A percentile compares a stretch with the other conserved stretches of the same genome.
Evolutionary conservation across 2,329 filamentous ascomycete genomes (phyloP).

Genomic region (Colletotrichum lindemuthianum): DNA sequence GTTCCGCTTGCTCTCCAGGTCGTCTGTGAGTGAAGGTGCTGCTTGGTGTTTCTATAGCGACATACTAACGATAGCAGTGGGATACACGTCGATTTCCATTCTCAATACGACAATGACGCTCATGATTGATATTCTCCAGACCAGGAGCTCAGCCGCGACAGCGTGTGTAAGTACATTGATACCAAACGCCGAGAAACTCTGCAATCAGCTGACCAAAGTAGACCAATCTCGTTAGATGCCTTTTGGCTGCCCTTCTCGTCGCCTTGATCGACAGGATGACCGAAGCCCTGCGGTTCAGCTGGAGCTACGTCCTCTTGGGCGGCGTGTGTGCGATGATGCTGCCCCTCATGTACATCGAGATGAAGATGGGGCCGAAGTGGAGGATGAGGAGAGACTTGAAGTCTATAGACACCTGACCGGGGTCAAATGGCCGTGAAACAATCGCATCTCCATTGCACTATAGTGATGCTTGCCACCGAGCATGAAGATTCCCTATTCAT

Average conservation of each 20-base stretch:
- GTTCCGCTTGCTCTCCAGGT: constrained; percentile 40
- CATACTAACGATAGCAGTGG: constrained; percentile 34
- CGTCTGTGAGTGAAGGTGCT: constrained; percentile 37
- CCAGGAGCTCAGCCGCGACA: constrained; percentile 42
- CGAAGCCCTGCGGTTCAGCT: constrained; percentile 32
- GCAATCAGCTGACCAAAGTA: constrained; percentile 14
- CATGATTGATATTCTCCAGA: constrained; percentile 45
- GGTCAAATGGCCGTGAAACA: too few species aligned
- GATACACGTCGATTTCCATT: constrained; percentile 44
- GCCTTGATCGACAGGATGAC: constrained; percentile 43
- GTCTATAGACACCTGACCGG: neutral
- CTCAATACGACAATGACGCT: constrained; percentile 46
- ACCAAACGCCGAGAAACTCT: rapidly evolving
- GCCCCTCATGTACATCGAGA: constrained; percentile 39
- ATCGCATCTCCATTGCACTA: too few species aligned
- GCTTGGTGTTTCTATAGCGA: neutral
- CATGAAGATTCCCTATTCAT: too few species aligned
- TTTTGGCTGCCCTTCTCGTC: constrained; percentile 41
- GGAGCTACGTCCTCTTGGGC: constrained; percentile 39
- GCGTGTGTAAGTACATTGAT: constrained; percentile 39
- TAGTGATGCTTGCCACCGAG: too few species aligned
- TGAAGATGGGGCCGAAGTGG: constrained; percentile 39
- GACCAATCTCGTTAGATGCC: constrained; percentile 45
- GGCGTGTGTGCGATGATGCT: constrained; percentile 36
- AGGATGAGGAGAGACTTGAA: constrained; percentile 19